Base-by-base conservation (phyloP, 257 asterid genomes). In the Scutellaria minor region DNA sequence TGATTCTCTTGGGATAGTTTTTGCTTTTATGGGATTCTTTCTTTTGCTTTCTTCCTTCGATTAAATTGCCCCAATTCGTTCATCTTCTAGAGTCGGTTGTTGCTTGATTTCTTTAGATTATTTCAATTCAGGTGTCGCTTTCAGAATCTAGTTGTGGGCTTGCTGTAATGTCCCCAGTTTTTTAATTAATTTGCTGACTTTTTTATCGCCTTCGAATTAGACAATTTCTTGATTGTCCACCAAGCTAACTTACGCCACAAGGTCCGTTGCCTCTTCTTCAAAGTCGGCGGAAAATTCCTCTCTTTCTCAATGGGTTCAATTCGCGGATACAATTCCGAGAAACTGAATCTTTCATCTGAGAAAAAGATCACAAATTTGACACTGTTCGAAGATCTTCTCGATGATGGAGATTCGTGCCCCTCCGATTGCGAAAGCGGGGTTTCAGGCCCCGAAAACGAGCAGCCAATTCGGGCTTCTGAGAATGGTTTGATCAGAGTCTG, bases 371-470 rank as follows among this genome's bases (percentile, higher is more conserved):
- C 62, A 3, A 65, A 53, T 5, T 75, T 78, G 1, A 58, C 68
- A 6, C 77, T 75, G 6, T 78, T 75, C n/a, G 79, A 39, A 15
- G 75, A 77, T 62, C 78, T 78, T 61, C 72, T 76, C 11, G 59
- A 68, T 60, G 10, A 41, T 37, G 76, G 68, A 20, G 68, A 79
- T 69, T 40, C 80, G 3, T 74, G 75, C 62, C 84, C 83, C 40
- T 83, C 91, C 48, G 88, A 86, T 57, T 83, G 85, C 74, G 87
- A 83, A 65, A 83, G 88, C 31, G 85, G 66, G 68, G 42, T 84
- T 61, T 75, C 90, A 31, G 80, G 83, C 42, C 8, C 57, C 7
- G 81, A 62, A 12, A 76, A 39, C 45, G 73, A 45, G 55, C 73
- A n/a, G 10, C 78, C 59, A 6, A 0, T 11, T 2, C 64, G n/a